A percentile compares a stretch with the other conserved stretches of the same genome.
phyloP scores from a whole-genome alignment of 805 yeast species.

The Metahyphopichia silvanorum region DNA sequence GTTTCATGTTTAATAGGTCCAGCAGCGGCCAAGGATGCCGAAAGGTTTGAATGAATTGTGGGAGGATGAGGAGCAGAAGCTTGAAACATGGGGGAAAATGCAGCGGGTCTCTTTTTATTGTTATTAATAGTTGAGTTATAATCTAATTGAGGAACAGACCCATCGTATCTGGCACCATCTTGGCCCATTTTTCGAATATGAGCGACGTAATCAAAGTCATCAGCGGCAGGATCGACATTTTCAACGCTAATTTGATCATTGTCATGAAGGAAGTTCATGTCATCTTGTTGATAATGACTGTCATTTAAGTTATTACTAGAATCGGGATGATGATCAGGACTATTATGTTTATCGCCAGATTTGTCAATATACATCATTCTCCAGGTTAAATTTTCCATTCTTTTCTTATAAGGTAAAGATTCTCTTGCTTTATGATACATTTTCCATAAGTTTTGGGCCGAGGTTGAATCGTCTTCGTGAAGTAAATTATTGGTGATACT shows the following conservation, averaged over 20 bases:
- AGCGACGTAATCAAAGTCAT: constrained; percentile 62
- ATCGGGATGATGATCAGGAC: not conserved
- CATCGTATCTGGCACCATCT: no score
- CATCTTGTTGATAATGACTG: not conserved
- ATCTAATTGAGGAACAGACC: no score
- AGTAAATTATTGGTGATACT: no score
- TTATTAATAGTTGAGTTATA: constrained; percentile 1
- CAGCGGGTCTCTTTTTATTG: not conserved
- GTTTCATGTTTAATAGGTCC: not conserved
- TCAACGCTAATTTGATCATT: not conserved
- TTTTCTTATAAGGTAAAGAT: constrained; percentile 64
- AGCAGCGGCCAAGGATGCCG: constrained; percentile 16
- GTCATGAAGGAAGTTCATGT: not conserved
- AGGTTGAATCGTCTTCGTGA: constrained; percentile 6
- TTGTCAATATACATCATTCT: constrained; percentile 65
- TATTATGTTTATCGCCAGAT: constrained; percentile 8
- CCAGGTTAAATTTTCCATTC: constrained; percentile 89
- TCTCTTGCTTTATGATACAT: constrained; percentile 77
- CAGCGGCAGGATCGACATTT: constrained; percentile 42
- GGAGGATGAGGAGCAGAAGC: constrained; percentile 2
- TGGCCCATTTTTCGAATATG: constrained; percentile 58
- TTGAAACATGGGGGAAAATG: constrained; percentile 3
- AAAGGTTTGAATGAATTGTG: constrained; percentile 10
- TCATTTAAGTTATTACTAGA: not conserved
- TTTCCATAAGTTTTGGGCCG: constrained; percentile 55